Percentiles rank a stretch among this genome's conserved stretches.
phyloP scores from a whole-genome alignment of 2,329 filamentous ascomycete genomes.

The Hansfordia pulvinata region DNA sequence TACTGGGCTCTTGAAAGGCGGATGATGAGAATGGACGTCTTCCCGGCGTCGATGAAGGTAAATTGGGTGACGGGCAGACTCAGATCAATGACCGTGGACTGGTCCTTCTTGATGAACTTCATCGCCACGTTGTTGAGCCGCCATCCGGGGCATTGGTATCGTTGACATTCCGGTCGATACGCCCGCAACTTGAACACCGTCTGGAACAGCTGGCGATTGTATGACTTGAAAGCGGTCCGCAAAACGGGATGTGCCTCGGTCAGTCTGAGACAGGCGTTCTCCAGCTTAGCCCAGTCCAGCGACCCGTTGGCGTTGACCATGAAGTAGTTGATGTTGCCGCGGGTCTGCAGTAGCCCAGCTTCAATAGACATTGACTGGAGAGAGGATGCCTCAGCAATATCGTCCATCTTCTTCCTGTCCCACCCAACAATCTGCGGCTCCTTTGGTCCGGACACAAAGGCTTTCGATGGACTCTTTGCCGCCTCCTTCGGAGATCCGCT shows the following conservation, averaged over 20 bases:
- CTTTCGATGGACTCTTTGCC: slow-evolving; percentile 11
- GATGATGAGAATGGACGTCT: slow-evolving; percentile 31
- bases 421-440: slow-evolving; percentile 29
- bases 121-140: slow-evolving; percentile 23
- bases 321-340: slow-evolving; percentile 32
- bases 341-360: slow-evolving; percentile 26
- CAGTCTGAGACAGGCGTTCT: slow-evolving; percentile 30
- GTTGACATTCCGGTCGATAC: slow-evolving; percentile 27
- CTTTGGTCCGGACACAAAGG: slow-evolving; percentile 25
- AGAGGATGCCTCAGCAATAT: slow-evolving; percentile 32
- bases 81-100: slow-evolving; percentile 23
- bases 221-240: slow-evolving; percentile 36
- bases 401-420: slow-evolving; percentile 26
- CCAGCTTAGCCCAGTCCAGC: slow-evolving; percentile 26
- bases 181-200: slow-evolving; percentile 29
- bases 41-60: slow-evolving; percentile 31
- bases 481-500: slow-evolving; percentile 11
- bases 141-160: slow-evolving; percentile 24
- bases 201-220: slow-evolving; percentile 32
- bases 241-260: slow-evolving; percentile 33
- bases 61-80: slow-evolving; percentile 32
- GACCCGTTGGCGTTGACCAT: slow-evolving; percentile 31
- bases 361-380: slow-evolving; percentile 34
- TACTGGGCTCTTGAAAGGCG: slow-evolving; percentile 35
- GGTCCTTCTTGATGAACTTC: slow-evolving; percentile 29